Conservation (phyloP, 1,284 basidiomycete genomes). For the Exobasidium cylindrosporum region DNA sequence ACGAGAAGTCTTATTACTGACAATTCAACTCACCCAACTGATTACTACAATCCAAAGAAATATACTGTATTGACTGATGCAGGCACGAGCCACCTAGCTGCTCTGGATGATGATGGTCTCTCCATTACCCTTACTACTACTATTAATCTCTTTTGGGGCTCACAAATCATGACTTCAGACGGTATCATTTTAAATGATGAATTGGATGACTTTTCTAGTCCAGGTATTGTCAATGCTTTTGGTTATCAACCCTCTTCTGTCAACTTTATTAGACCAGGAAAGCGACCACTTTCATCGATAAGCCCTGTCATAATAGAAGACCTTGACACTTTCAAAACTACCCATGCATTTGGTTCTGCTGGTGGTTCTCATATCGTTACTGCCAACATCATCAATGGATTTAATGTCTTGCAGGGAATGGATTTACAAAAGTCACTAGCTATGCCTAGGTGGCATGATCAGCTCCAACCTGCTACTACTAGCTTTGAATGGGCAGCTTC, state of each 20-base stretch:
- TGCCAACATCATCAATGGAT: conserved; percentile 55
- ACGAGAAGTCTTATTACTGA: conserved; percentile 52
- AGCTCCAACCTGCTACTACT: conserved; percentile 52
- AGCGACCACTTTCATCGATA: conserved; percentile 57
- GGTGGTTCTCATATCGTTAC: conserved; percentile 58
- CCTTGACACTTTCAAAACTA: conserved; percentile 48
- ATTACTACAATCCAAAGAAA: conserved; percentile 52
- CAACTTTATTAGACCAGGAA: conserved; percentile 56
- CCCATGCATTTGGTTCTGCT: conserved; percentile 56
- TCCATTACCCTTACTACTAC: conserved; percentile 58
- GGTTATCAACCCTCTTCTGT: conserved; percentile 43
- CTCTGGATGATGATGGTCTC: conserved; percentile 55
- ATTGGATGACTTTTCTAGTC: conserved; percentile 57
- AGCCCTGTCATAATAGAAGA: conserved; percentile 56
- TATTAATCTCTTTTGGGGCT: conserved; percentile 57
- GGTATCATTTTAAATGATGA: conserved; percentile 53
- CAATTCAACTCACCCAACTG: conserved; percentile 31
- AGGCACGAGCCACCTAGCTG: conserved; percentile 57
- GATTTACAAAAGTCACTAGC: conserved; percentile 36
- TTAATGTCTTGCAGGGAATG: conserved; percentile 36
- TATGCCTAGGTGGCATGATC: conserved; percentile 58
- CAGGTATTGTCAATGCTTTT: conserved; percentile 55
- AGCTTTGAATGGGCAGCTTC: conserved; percentile 50
- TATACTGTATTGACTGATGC: conserved; percentile 50
- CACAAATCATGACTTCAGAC: conserved; percentile 33